Percentiles rank a stretch among this genome's conserved stretches.
phyloP scores from a whole-genome alignment of 495 filamentous ascomycete genomes.

The Pyrenula aspistea region DNA sequence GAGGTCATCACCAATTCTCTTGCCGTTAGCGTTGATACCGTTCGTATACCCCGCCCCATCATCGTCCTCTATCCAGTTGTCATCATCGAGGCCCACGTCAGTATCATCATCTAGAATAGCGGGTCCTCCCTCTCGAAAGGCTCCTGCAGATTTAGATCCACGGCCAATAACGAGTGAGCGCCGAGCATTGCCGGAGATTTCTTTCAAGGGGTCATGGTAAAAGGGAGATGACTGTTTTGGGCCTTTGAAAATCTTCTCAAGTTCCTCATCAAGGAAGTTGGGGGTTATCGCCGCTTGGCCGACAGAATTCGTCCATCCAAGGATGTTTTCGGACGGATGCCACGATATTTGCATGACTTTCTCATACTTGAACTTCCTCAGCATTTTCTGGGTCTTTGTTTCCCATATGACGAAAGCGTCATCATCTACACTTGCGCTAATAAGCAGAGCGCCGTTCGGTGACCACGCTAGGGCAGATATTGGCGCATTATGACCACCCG shows the following conservation, averaged over 20 bases:
- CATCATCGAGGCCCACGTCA: constrained; percentile 37
- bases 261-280: constrained; percentile 56
- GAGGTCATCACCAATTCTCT: constrained; percentile 42
- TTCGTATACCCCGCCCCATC: constrained; percentile 85
- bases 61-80: constrained; percentile 86
- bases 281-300: constrained; percentile 85
- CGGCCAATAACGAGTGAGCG: constrained; percentile 35
- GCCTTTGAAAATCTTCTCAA: constrained; percentile 42
- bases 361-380: constrained; percentile 53
- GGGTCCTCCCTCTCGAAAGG: constrained; percentile 28
- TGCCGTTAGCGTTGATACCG: constrained; percentile 47
- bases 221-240: constrained; percentile 67
- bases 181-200: constrained; percentile 53
- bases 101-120: constrained; percentile 48
- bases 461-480: constrained; percentile 87
- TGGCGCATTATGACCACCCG: constrained; percentile 68
- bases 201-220: constrained; percentile 65
- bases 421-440: constrained; percentile 63
- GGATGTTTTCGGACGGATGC: constrained; percentile 80
- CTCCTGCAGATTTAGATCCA: constrained; percentile 12
- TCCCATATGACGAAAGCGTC: constrained; percentile 82
- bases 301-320: constrained; percentile 82
- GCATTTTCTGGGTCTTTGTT: constrained; percentile 66
- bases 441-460: constrained; percentile 81
- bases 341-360: constrained; percentile 77